A percentile compares a stretch with the other conserved stretches of the same genome.
Conservation (phyloP, 441 rosid species). For the Dalechampia spathulata region DNA sequence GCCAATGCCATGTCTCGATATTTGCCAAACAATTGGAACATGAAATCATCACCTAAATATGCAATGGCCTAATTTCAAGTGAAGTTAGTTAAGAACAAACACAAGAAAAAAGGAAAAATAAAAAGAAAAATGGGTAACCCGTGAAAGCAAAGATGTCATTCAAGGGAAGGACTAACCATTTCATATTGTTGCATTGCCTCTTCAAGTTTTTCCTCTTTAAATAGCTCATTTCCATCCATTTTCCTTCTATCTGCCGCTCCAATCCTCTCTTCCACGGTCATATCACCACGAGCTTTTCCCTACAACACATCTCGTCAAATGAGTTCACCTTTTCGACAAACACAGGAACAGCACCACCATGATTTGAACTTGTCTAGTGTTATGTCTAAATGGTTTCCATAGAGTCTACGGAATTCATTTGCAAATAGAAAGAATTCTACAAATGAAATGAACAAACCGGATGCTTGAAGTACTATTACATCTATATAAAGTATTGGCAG, state of each 20-base stretch:
- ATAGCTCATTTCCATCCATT: slow-evolving; percentile 86
- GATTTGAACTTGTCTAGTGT: background rate
- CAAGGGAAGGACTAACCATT: slow-evolving; percentile 56
- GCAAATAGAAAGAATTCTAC: too few species aligned
- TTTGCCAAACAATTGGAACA: slow-evolving; percentile 96
- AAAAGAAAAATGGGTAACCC: background rate
- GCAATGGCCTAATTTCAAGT: slow-evolving; percentile 61
- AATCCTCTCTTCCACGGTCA: slow-evolving; percentile 96
- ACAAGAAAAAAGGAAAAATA: background rate
- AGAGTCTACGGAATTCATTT: too few species aligned
- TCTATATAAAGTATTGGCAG: too few species aligned
- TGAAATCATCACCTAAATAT: slow-evolving; percentile 91
- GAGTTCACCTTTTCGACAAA: slow-evolving; percentile 8
- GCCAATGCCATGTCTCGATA: slow-evolving; percentile 94
- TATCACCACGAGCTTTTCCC: slow-evolving; percentile 93
- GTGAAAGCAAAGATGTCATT: slow-evolving; percentile 2
- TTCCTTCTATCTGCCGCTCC: slow-evolving; percentile 89
- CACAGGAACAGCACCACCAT: background rate
- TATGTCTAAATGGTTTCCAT: too few species aligned
- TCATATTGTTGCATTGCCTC: slow-evolving; percentile 98
- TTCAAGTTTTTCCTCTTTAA: slow-evolving; percentile 75
- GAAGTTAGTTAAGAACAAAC: slow-evolving; percentile 16
- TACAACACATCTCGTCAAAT: slow-evolving; percentile 20
- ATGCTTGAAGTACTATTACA: too few species aligned
- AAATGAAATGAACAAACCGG: too few species aligned